These are phyloP conservation scores for Zasmidium cellare DNA, from an alignment of 2,329 filamentous ascomycete species.

Conservation along the genomic window DNA sequence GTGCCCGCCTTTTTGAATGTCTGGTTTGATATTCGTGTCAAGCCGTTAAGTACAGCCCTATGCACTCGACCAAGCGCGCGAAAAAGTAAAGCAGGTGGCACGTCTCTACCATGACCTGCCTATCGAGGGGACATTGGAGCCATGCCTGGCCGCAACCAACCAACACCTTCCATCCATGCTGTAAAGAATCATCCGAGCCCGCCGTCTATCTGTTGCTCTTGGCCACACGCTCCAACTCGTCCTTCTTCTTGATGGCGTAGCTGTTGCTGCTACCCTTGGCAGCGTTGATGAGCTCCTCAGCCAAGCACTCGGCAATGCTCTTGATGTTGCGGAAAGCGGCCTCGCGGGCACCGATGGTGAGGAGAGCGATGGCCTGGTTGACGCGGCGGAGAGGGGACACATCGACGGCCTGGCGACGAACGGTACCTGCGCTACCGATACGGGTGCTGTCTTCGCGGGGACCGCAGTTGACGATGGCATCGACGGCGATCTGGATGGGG, in stretches of 20 bases:
- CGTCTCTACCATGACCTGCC: slow-evolving; percentile 13
- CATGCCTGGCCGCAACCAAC: slow-evolving; percentile 11
- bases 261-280: slow-evolving; percentile 99
- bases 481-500: slow-evolving; percentile 98
- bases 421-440: slow-evolving; percentile 99
- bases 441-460: slow-evolving; percentile 99
- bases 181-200: slow-evolving; percentile 11
- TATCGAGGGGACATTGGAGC: slow-evolving; percentile 2
- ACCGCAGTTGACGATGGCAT: slow-evolving; percentile 99
- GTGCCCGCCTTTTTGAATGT: background rate
- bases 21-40: slow-evolving; percentile 11
- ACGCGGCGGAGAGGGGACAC: slow-evolving; percentile 98
- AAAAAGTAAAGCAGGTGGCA: slow-evolving; percentile 14
- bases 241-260: slow-evolving; percentile 99
- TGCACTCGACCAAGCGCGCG: slow-evolving; percentile 17
- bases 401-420: slow-evolving; percentile 99
- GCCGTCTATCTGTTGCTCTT: slow-evolving; percentile 98
- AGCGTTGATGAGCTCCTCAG: slow-evolving; percentile 99
- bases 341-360: slow-evolving; percentile 98
- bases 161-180: slow-evolving; percentile 25
- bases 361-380: slow-evolving; percentile 99
- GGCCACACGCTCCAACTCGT: slow-evolving; percentile 99
- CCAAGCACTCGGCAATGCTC: slow-evolving; percentile 98
- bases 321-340: slow-evolving; percentile 99
- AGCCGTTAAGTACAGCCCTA: slow-evolving; percentile 15